A percentile compares a stretch with the other conserved stretches of the same genome.
phyloP scores from a whole-genome alignment of 176 grass and related monocot species.

The Carex kokanica region DNA sequence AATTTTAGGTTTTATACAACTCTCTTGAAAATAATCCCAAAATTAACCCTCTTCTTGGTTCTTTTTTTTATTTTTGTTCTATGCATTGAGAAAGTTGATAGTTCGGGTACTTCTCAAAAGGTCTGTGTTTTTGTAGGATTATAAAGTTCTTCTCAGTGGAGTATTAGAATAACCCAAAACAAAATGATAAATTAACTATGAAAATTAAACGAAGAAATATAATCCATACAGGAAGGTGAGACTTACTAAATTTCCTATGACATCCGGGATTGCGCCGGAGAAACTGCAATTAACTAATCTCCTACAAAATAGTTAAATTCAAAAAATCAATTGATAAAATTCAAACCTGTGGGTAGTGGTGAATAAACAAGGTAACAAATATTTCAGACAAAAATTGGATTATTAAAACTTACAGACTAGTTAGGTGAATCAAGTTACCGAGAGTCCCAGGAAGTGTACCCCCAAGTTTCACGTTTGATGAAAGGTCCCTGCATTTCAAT shows the following conservation, averaged over 20 bases:
- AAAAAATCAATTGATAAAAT: slow-evolving; percentile 21
- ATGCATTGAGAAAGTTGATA: background rate
- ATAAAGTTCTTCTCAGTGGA: background rate
- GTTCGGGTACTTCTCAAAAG: background rate
- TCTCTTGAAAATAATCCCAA: background rate
- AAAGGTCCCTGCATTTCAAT: slow-evolving; percentile 62
- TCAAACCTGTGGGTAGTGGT: background rate
- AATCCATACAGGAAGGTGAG: slow-evolving; percentile 55
- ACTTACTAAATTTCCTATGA: slow-evolving; percentile 55
- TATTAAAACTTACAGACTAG: slow-evolving; percentile 42
- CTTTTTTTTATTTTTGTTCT: background rate
- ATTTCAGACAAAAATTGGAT: slow-evolving; percentile 5
- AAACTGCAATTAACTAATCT: slow-evolving; percentile 54
- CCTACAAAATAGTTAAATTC: slow-evolving; percentile 30
- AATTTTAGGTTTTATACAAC: background rate
- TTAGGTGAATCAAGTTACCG: slow-evolving; percentile 54
- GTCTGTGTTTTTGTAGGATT: background rate
- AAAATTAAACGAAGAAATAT: background rate
- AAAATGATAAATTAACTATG: background rate
- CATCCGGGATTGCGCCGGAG: slow-evolving; percentile 47
- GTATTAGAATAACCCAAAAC: background rate
- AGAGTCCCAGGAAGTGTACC: slow-evolving; percentile 48
- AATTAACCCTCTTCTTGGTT: background rate
- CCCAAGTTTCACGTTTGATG: slow-evolving; percentile 42
- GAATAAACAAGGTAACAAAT: background rate